Conservation (phyloP, 495 filamentous ascomycete species). For the Tuber calosporum region DNA sequence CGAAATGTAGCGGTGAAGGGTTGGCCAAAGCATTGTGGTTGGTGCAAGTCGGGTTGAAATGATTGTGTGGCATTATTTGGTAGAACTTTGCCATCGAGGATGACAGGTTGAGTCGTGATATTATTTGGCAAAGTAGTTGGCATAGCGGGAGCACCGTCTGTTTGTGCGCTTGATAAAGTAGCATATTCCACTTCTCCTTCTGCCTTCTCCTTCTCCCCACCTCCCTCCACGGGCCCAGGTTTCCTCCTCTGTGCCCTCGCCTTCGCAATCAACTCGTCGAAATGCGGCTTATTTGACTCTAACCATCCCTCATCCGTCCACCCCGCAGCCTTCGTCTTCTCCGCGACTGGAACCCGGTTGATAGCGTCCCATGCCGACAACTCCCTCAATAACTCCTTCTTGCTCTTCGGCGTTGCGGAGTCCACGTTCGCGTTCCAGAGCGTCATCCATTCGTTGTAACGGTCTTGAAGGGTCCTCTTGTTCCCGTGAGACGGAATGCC, state of each 20-base stretch:
- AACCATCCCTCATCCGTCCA: constrained; percentile 57
- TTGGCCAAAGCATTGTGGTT: background rate
- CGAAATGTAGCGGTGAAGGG: background rate
- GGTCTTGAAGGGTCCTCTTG: constrained; percentile 59
- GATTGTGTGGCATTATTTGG: background rate
- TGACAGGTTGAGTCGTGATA: background rate
- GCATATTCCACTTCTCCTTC: background rate
- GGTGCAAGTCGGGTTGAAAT: background rate
- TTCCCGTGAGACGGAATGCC: constrained; percentile 69
- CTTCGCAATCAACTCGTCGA: constrained; percentile 65
- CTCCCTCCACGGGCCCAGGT: constrained; percentile 24
- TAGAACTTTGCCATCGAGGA: background rate
- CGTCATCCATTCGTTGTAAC: constrained; percentile 90
- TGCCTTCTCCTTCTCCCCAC: background rate
- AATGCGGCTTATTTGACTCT: constrained; percentile 61
- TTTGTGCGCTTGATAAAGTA: background rate
- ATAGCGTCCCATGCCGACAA: constrained; percentile 78
- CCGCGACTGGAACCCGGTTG: constrained; percentile 45
- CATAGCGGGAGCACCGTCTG: background rate
- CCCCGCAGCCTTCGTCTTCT: constrained; percentile 23
- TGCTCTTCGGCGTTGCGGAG: constrained; percentile 60
- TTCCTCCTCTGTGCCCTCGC: constrained; percentile 48
- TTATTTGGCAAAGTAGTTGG: background rate
- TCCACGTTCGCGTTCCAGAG: constrained; percentile 97
- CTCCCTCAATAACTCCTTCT: constrained; percentile 64